Conservation (phyloP, 1,284 basidiomycete genomes). For the Trichosporon faecale region DNA sequence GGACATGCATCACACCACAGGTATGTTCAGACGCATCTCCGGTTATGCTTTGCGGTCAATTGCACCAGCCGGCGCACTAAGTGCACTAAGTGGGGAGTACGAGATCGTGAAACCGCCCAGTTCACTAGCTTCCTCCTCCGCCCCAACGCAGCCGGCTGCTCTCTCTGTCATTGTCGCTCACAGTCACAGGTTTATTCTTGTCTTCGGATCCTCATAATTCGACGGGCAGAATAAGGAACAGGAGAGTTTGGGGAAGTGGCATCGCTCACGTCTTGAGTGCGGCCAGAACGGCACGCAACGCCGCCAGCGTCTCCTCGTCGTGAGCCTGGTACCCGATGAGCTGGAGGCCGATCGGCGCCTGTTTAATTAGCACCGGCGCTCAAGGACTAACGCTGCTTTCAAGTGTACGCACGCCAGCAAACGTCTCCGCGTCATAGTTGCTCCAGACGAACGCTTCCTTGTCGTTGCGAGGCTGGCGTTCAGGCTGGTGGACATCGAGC, state of each 20-base stretch:
- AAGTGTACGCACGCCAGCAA: conserved; percentile 45
- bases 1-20: not conserved
- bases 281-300: conserved; percentile 41
- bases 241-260: not conserved
- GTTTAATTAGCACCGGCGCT: not conserved
- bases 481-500: conserved; percentile 63
- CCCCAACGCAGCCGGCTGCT: not conserved
- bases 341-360: conserved; percentile 21
- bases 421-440: conserved; percentile 23
- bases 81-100: not conserved
- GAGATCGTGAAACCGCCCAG: not conserved
- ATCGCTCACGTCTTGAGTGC: not conserved
- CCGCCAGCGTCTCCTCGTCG: conserved; percentile 39
- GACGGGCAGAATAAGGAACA: not conserved
- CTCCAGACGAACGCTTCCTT: conserved; percentile 35
- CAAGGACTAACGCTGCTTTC: conserved; percentile 46
- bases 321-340: conserved; percentile 18
- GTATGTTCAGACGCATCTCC: not conserved
- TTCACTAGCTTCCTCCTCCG: not conserved
- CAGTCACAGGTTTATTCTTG: not conserved
- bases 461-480: conserved; percentile 57
- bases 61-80: not conserved
- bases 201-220: not conserved
- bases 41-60: not conserved
- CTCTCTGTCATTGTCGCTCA: not conserved